Percentiles rank a stretch among this genome's conserved stretches.
These are phyloP conservation scores for Mycena citricolor DNA, from an alignment of 1,284 basidiomycete genomes.

Conservation along the genomic window DNA sequence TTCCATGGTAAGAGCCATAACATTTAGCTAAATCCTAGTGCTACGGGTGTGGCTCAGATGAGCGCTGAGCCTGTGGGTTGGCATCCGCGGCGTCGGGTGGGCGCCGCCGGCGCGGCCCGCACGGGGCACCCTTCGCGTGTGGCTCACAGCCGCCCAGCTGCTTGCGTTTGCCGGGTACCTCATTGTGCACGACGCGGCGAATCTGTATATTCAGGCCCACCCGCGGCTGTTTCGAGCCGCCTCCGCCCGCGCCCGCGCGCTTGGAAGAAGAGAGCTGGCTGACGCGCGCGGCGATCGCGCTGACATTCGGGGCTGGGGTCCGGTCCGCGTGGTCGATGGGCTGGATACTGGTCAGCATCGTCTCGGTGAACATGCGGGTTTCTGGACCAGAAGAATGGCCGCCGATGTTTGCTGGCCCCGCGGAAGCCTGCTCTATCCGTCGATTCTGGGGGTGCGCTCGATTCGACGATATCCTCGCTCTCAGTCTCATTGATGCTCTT, in stretches of 20 bases:
- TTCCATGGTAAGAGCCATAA: background rate
- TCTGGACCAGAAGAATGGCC: too few species aligned
- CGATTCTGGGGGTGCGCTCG: too few species aligned
- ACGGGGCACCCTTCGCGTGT: background rate
- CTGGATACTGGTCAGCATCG: constrained; percentile 4
- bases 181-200: constrained; percentile 2
- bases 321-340: background rate
- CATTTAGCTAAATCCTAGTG: background rate
- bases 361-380: too few species aligned
- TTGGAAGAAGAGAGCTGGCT: background rate
- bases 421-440: too few species aligned
- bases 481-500: too few species aligned
- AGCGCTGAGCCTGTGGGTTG: constrained; percentile 7
- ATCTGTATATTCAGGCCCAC: background rate
- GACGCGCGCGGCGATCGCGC: background rate
- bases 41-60: constrained; percentile 8
- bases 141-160: too few species aligned
- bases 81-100: constrained; percentile 14
- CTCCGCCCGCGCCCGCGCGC: too few species aligned
- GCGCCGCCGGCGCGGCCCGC: constrained; percentile 6
- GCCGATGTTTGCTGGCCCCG: too few species aligned
- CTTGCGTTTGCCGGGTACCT: too few species aligned
- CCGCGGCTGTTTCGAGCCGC: background rate
- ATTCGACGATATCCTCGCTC: too few species aligned
- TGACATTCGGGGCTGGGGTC: constrained; percentile 1